Evolutionary conservation across 352 stramenopile genomes (phyloP).

Genomic region (Pythium sukuiense): DNA sequence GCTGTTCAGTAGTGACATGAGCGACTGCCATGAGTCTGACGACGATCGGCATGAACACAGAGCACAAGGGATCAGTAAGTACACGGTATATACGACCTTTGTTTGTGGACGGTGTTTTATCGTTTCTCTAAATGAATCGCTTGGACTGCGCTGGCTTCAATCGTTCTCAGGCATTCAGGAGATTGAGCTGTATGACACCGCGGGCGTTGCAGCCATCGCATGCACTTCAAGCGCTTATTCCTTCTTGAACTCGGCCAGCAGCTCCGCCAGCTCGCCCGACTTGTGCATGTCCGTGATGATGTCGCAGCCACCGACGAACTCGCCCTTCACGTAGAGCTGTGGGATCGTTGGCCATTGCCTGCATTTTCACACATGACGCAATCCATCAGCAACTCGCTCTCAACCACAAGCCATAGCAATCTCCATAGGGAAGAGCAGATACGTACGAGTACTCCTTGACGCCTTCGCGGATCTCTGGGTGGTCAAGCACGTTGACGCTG

Average conservation of each 20-base stretch:
- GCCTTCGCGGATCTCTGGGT: constrained; percentile 97
- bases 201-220: neutral
- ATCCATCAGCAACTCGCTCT: neutral
- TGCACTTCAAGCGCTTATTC: constrained; percentile 29
- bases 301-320: constrained; percentile 99
- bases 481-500: constrained; percentile 98
- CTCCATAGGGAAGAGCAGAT: neutral
- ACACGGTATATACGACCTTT: constrained; percentile 3
- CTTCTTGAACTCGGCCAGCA: constrained; percentile 87
- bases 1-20: constrained; percentile 1
- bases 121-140: constrained; percentile 3
- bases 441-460: constrained; percentile 98
- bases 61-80: neutral
- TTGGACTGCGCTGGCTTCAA: neutral
- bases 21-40: neutral
- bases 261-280: constrained; percentile 88
- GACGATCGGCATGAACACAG: neutral
- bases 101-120: neutral
- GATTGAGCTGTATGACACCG: neutral
- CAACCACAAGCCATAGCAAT: neutral
- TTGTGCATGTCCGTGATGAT: constrained; percentile 96
- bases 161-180: neutral
- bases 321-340: constrained; percentile 98
- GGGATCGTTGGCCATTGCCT: constrained; percentile 96
- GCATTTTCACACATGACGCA: constrained; percentile 19